These are phyloP conservation scores for Cyberlindnera mrakii DNA, from an alignment of 805 yeast species.

Conservation along the genomic window DNA sequence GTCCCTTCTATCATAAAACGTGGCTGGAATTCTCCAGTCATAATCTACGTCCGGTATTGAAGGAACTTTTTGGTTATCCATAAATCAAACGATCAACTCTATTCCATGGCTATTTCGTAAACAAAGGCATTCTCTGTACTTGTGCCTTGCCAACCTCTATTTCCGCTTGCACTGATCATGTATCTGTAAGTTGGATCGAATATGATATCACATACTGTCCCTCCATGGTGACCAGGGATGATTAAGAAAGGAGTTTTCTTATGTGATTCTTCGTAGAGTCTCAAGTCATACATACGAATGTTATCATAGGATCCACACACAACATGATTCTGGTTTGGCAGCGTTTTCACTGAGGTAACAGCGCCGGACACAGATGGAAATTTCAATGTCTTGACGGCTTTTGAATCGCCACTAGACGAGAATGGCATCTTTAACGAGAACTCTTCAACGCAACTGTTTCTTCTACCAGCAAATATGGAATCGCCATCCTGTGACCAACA, in stretches of 20 bases:
- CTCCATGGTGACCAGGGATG: constrained; percentile 96
- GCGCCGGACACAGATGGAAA: constrained; percentile 90
- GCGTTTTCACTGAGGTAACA: constrained; percentile 68
- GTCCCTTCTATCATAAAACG: not conserved
- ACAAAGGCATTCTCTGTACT: constrained; percentile 76
- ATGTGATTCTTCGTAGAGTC: constrained; percentile 32
- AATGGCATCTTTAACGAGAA: constrained; percentile 57
- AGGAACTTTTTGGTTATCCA: not conserved
- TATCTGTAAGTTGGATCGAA: constrained; percentile 87
- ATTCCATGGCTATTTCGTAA: constrained; percentile 62
- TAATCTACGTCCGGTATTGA: not conserved
- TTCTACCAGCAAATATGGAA: constrained; percentile 72
- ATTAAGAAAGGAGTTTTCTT: constrained; percentile 67
- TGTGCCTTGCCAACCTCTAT: constrained; percentile 89
- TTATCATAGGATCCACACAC: constrained; percentile 90
- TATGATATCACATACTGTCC: constrained; percentile 66
- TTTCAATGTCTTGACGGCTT: constrained; percentile 51
- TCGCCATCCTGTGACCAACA: constrained; percentile 87
- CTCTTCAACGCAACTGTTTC: constrained; percentile 84
- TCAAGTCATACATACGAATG: constrained; percentile 76
- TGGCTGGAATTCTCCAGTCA: not conserved
- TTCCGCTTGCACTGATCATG: constrained; percentile 88
- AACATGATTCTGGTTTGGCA: constrained; percentile 76
- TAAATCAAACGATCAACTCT: not conserved
- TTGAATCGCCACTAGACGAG: constrained; percentile 30